Evolutionary conservation across 441 rosid genomes (phyloP).

Genomic region (Raphanus hybrid): DNA sequence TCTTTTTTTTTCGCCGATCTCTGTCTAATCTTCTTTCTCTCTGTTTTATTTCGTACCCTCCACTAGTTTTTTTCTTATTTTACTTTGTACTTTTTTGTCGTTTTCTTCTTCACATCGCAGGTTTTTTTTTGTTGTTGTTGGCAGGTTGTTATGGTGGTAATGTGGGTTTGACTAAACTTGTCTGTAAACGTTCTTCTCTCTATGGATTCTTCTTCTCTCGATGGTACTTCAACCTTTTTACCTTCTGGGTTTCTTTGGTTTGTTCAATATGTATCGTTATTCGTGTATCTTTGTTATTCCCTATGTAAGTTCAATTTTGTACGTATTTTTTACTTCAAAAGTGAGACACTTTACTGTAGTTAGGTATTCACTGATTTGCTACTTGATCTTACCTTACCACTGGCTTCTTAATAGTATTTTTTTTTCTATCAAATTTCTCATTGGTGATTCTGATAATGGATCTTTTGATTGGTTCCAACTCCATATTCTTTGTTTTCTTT

Average conservation of each 20-base stretch:
- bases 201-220: conserved; percentile 8
- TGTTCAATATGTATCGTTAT: conserved; percentile 37
- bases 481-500: conserved; percentile 19
- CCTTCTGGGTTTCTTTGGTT: conserved; percentile 38
- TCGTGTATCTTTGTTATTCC: conserved; percentile 24
- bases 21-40: background rate
- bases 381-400: conserved; percentile 13
- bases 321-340: conserved; percentile 25
- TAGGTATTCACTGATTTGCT: conserved; percentile 10
- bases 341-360: conserved; percentile 10
- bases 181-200: background rate
- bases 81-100: background rate
- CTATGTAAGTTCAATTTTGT: background rate
- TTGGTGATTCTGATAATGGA: conserved; percentile 31
- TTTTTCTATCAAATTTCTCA: conserved; percentile 7
- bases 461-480: conserved; percentile 38
- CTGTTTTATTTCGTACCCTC: conserved; percentile 4
- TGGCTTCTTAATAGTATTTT: conserved; percentile 11
- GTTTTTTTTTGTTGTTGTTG: background rate
- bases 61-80: background rate
- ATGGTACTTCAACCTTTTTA: background rate
- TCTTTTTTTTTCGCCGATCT: conserved; percentile 1
- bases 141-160: background rate
- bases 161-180: background rate
- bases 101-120: conserved; percentile 3